phyloP scores from a whole-genome alignment of 2,329 filamentous ascomycete genomes.

The Sarocladiaceae sp. region DNA sequence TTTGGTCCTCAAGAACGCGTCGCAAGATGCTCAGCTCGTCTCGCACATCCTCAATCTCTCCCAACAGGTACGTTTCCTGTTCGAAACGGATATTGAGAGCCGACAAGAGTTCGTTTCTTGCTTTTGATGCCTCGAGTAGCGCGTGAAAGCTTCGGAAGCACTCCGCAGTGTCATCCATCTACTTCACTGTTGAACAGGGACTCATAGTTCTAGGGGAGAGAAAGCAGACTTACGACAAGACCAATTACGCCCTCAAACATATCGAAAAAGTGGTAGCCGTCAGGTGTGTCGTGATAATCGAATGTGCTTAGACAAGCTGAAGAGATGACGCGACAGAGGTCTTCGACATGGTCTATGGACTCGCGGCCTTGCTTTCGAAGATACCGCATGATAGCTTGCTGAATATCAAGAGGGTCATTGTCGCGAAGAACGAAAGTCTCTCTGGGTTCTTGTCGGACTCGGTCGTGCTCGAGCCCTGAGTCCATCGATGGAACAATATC shows the following conservation, averaged over 20 bases:
- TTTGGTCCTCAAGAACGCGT: not conserved
- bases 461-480: not conserved
- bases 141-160: slow-evolving; percentile 8
- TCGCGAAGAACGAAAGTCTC: slow-evolving; percentile 6
- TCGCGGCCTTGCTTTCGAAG: not conserved
- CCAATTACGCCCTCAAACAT: slow-evolving; percentile 10
- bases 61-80: not conserved
- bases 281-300: slow-evolving; percentile 7
- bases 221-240: slow-evolving; percentile 7
- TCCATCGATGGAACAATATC: not conserved
- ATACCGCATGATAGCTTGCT: slow-evolving; percentile 6
- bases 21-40: not conserved
- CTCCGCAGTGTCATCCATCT: slow-evolving; percentile 11
- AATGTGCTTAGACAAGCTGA: slow-evolving; percentile 10
- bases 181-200: not conserved
- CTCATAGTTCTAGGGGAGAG: not conserved
- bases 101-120: slow-evolving; percentile 7
- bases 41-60: slow-evolving; percentile 7
- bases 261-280: slow-evolving; percentile 11
- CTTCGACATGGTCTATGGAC: slow-evolving; percentile 10
- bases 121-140: slow-evolving; percentile 2
- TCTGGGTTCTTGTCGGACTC: not conserved
- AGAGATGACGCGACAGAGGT: slow-evolving; percentile 9
- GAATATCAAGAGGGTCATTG: slow-evolving; percentile 10
- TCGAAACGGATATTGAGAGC: slow-evolving; percentile 1